These are phyloP conservation scores for Phalaenopsis aphrodite DNA, from an alignment of 106 monocot genomes.

Conservation along the genomic window DNA sequence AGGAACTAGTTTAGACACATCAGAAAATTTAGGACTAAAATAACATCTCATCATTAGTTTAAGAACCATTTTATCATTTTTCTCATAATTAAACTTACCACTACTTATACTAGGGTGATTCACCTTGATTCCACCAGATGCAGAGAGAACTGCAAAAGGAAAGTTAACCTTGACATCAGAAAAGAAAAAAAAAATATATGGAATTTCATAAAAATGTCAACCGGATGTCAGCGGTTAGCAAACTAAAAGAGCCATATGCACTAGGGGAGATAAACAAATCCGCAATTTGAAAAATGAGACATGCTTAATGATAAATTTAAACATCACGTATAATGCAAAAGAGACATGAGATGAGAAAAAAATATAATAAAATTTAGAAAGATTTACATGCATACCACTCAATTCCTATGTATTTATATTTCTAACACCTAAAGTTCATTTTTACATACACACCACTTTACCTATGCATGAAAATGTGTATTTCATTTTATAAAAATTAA, in stretches of 20 bases:
- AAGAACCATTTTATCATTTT: no score
- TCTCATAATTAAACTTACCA: constrained; percentile 23
- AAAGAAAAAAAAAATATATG: background rate
- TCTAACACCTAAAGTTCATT: no score
- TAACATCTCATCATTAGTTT: no score
- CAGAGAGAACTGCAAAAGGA: constrained; percentile 50
- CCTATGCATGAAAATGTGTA: no score
- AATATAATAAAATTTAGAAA: background rate
- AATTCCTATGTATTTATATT: no score
- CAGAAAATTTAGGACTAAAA: no score
- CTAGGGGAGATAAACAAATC: background rate
- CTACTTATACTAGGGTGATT: constrained; percentile 40
- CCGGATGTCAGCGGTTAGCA: background rate
- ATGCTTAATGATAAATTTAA: no score
- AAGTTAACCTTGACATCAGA: background rate
- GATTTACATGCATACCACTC: no score
- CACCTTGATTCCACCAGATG: constrained; percentile 51
- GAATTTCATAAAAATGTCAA: no score
- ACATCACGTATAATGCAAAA: background rate
- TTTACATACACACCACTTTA: no score
- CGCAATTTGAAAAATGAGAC: background rate
- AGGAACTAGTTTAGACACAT: no score
- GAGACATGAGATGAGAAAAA: background rate
- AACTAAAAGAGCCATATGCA: background rate
- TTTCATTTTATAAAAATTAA: no score